A percentile compares a stretch with the other conserved stretches of the same genome.
Conservation (phyloP, 1,284 basidiomycete genomes). For the Microbotryum silenes-acaulis region DNA sequence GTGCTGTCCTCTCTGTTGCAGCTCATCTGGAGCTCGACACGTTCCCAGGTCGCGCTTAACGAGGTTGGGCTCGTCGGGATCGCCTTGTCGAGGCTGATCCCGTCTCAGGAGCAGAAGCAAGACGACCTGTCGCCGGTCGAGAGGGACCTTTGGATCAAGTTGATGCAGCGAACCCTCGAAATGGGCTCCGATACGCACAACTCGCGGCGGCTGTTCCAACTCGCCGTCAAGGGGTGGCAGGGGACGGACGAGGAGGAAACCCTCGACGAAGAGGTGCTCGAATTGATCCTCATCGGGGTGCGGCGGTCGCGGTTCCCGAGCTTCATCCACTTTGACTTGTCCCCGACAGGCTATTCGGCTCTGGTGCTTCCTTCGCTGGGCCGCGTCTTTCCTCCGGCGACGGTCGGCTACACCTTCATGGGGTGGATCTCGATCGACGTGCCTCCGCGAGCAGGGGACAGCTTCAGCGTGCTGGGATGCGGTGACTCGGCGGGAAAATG, state of each 20-base stretch:
- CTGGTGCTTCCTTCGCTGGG: constrained; percentile 11
- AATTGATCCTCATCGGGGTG: constrained; percentile 9
- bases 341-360: neutral
- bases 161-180: neutral
- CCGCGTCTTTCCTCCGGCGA: constrained; percentile 8
- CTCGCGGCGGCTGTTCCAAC: constrained; percentile 1
- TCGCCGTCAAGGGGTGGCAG: constrained; percentile 1
- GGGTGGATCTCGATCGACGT: constrained; percentile 13
- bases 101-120: neutral
- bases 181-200: constrained; percentile 4
- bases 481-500: constrained; percentile 6
- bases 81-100: constrained; percentile 3
- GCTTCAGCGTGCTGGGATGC: constrained; percentile 7
- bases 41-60: constrained; percentile 37
- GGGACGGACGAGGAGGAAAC: neutral
- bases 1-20: constrained; percentile 2
- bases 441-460: neutral
- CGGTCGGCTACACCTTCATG: constrained; percentile 19
- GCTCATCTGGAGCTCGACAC: neutral
- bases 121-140: neutral
- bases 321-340: constrained; percentile 14
- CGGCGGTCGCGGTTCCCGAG: constrained; percentile 6
- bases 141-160: neutral
- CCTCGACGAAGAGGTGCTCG: constrained; percentile 3
- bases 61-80: constrained; percentile 10